Evolutionary conservation across 768 basidiomycete genomes (phyloP).

Genomic region (Infundibulicybe gibba): DNA sequence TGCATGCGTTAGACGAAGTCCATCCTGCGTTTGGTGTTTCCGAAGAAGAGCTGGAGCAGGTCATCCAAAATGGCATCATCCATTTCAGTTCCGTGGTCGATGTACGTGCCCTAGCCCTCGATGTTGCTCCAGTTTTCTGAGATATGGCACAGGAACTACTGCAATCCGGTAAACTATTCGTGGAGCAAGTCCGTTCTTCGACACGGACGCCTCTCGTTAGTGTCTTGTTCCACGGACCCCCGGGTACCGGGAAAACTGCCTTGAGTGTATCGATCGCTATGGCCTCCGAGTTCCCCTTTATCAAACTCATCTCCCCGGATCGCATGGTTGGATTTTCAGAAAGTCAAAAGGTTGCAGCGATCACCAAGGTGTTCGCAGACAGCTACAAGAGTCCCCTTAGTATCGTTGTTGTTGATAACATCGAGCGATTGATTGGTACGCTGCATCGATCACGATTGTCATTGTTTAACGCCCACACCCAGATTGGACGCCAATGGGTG

Average conservation of each 20-base stretch:
- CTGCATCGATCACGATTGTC: background rate
- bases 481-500: constrained; percentile 98
- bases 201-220: constrained; percentile 90
- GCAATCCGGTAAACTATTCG: constrained; percentile 81
- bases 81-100: constrained; percentile 76
- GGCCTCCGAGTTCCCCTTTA: constrained; percentile 93
- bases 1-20: constrained; percentile 89
- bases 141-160: constrained; percentile 65
- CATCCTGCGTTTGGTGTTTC: constrained; percentile 97
- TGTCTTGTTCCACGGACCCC: constrained; percentile 83
- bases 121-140: background rate
- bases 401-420: constrained; percentile 91
- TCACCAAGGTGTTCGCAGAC: constrained; percentile 91
- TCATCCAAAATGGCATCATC: constrained; percentile 96
- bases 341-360: constrained; percentile 83
- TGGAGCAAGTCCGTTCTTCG: constrained; percentile 91
- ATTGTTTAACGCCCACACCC: background rate
- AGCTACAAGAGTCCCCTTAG: constrained; percentile 97
- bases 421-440: constrained; percentile 90
- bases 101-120: constrained; percentile 41
- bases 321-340: constrained; percentile 97
- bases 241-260: constrained; percentile 93
- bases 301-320: constrained; percentile 95
- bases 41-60: constrained; percentile 90
- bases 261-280: constrained; percentile 92